These are phyloP conservation scores for Lentinula aciculospora DNA, from an alignment of 768 basidiomycete species.

Conservation along the genomic window DNA sequence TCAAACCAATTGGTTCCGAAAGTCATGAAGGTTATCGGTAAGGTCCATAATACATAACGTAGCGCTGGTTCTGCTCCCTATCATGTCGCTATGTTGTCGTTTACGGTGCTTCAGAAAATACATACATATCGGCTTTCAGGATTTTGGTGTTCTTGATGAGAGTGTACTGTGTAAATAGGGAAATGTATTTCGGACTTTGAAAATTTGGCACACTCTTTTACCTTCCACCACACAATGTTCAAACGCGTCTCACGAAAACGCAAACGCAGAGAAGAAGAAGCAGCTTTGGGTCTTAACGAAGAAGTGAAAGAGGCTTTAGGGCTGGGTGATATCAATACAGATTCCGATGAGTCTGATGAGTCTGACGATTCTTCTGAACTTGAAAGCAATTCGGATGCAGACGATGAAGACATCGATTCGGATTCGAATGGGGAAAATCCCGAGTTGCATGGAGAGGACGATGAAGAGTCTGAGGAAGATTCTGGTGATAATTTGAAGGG, in stretches of 20 bases:
- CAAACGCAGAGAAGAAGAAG: slow-evolving; percentile 34
- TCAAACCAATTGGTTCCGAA: too few species aligned
- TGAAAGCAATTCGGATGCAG: not conserved
- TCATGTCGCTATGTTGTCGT: too few species aligned
- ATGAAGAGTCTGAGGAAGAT: not conserved
- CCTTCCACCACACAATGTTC: slow-evolving; percentile 30
- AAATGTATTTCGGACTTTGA: too few species aligned
- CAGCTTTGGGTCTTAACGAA: slow-evolving; percentile 37
- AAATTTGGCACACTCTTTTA: too few species aligned
- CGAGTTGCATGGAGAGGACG: not conserved
- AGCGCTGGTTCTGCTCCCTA: too few species aligned
- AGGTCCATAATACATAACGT: too few species aligned
- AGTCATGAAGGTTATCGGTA: too few species aligned
- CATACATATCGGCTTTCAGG: too few species aligned
- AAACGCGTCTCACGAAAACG: slow-evolving; percentile 43
- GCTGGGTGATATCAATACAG: slow-evolving; percentile 41
- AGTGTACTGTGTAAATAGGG: too few species aligned
- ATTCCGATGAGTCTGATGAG: slow-evolving; percentile 30
- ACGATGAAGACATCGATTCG: not conserved
- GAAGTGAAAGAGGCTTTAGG: slow-evolving; percentile 39
- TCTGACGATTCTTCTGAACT: slow-evolving; percentile 9
- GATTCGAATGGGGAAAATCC: not conserved
- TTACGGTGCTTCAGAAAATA: too few species aligned
- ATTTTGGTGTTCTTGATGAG: too few species aligned
- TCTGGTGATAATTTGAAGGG: not conserved